A percentile compares a stretch with the other conserved stretches of the same genome.
Evolutionary conservation across 2,329 filamentous ascomycete genomes (phyloP).

Genomic region (Botrytis aclada): DNA sequence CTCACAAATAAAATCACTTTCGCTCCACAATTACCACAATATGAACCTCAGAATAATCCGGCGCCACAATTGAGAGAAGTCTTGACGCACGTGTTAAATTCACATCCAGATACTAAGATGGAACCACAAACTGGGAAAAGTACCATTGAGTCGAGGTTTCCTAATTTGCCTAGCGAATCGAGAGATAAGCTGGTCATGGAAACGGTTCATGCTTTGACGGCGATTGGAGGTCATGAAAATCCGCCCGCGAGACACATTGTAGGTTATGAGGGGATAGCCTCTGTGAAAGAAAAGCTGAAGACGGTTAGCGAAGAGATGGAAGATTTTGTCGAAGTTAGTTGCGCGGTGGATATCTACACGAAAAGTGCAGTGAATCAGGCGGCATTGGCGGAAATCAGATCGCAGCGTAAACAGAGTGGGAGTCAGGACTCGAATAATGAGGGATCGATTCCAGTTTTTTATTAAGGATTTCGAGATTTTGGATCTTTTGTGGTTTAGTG

Average conservation of each 20-base stretch:
- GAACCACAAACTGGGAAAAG: slow-evolving; percentile 29
- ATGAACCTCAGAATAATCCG: slow-evolving; percentile 65
- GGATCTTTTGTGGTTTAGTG: too few relatives aligned
- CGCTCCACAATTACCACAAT: slow-evolving; percentile 71
- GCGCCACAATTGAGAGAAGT: slow-evolving; percentile 83
- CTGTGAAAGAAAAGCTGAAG: slow-evolving; percentile 94
- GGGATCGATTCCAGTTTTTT: not conserved
- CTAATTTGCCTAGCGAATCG: slow-evolving; percentile 64
- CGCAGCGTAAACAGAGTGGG: not conserved
- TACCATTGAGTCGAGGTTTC: slow-evolving; percentile 64
- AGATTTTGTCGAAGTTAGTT: slow-evolving; percentile 89
- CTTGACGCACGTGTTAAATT: slow-evolving; percentile 73
- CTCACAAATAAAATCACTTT: slow-evolving; percentile 85
- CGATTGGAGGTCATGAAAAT: slow-evolving; percentile 94
- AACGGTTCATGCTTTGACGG: slow-evolving; percentile 85
- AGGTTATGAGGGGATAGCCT: slow-evolving; percentile 79
- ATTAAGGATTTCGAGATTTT: not conserved
- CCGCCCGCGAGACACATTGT: slow-evolving; percentile 93
- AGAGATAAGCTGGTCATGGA: slow-evolving; percentile 77
- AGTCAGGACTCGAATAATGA: not conserved
- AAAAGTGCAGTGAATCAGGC: slow-evolving; percentile 35
- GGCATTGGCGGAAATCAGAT: slow-evolving; percentile 23
- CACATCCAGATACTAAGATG: slow-evolving; percentile 62
- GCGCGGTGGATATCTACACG: slow-evolving; percentile 36
- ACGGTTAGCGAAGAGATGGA: slow-evolving; percentile 95